Conservation (phyloP, 192 early-diverging fungal genomes). For the Mortierella alpina region DNA sequence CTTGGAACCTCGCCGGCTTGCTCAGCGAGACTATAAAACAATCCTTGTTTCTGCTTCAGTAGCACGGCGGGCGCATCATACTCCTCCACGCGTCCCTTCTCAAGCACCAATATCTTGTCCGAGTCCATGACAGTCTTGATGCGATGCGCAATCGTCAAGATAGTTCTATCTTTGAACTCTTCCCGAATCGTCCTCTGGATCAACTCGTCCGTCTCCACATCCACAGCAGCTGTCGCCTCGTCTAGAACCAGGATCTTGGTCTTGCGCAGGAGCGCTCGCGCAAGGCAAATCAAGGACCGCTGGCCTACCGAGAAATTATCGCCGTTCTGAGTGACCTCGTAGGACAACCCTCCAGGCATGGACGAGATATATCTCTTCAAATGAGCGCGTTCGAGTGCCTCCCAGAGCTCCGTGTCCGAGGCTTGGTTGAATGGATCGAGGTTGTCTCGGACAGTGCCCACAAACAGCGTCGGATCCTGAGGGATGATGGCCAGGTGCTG, state of each 20-base stretch:
- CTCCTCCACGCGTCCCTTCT: conserved; percentile 53
- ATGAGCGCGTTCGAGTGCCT: conserved; percentile 59
- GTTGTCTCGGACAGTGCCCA: conserved; percentile 73
- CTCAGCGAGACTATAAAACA: conserved; percentile 20
- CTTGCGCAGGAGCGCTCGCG: conserved; percentile 69
- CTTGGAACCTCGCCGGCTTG: conserved; percentile 17
- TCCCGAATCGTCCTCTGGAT: conserved; percentile 89
- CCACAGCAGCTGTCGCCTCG: conserved; percentile 68
- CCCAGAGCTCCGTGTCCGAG: conserved; percentile 68
- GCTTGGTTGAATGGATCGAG: conserved; percentile 74
- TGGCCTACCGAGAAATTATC: conserved; percentile 80
- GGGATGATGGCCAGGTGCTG: conserved; percentile 82
- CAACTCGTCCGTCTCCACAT: conserved; percentile 82
- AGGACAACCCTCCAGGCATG: conserved; percentile 29
- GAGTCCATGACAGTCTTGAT: conserved; percentile 85
- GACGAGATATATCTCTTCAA: conserved; percentile 22
- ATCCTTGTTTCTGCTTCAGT: conserved; percentile 1
- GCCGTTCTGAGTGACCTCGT: conserved; percentile 66
- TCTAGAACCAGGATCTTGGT: conserved; percentile 61
- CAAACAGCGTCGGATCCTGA: conserved; percentile 79
- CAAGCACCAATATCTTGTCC: conserved; percentile 80
- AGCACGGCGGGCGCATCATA: conserved; percentile 11
- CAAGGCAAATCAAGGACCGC: conserved; percentile 70
- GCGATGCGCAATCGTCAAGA: conserved; percentile 92
- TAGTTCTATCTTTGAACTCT: conserved; percentile 77